These are phyloP conservation scores for Digitaria exilis DNA, from an alignment of 202 grass and related monocot genomes.

Conservation along the genomic window DNA sequence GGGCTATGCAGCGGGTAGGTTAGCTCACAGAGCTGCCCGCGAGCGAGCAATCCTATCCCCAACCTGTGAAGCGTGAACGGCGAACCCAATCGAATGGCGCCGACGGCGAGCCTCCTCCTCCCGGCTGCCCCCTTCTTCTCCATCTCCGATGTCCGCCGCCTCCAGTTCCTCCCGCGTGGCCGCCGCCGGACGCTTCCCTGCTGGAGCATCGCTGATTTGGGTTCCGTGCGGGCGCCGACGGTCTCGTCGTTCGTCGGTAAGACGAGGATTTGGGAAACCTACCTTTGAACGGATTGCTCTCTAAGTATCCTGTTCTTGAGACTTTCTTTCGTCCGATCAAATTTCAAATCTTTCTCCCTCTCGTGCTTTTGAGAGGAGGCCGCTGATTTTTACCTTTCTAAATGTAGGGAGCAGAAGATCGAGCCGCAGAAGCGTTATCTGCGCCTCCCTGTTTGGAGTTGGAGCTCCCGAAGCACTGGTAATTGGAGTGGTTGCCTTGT, in stretches of 20 bases:
- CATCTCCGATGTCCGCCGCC: conserved; percentile 10
- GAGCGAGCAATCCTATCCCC: neutral
- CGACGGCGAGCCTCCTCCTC: conserved; percentile 17
- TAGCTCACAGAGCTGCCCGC: neutral
- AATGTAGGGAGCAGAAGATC: conserved; percentile 55
- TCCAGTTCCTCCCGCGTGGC: neutral
- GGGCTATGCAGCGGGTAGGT: neutral
- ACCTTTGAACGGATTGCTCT: neutral
- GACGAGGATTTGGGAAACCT: neutral
- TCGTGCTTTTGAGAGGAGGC: neutral
- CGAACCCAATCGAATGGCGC: neutral
- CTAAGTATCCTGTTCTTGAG: too few species aligned
- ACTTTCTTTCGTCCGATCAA: neutral
- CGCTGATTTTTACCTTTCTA: neutral
- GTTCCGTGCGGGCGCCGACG: neutral
- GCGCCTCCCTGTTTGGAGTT: conserved; percentile 94
- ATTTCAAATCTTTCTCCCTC: neutral
- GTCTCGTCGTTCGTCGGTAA: conserved; percentile 29
- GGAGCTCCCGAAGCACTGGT: conserved; percentile 93
- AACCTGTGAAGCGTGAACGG: conserved; percentile 14
- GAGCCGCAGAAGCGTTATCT: conserved; percentile 49
- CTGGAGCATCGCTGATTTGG: neutral
- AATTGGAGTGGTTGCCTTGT: conserved; percentile 92
- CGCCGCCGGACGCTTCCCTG: neutral
- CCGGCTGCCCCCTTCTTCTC: conserved; percentile 11